Conservation (phyloP, 1,139 yeast genomes). For the Geotrichum aggregatum region DNA sequence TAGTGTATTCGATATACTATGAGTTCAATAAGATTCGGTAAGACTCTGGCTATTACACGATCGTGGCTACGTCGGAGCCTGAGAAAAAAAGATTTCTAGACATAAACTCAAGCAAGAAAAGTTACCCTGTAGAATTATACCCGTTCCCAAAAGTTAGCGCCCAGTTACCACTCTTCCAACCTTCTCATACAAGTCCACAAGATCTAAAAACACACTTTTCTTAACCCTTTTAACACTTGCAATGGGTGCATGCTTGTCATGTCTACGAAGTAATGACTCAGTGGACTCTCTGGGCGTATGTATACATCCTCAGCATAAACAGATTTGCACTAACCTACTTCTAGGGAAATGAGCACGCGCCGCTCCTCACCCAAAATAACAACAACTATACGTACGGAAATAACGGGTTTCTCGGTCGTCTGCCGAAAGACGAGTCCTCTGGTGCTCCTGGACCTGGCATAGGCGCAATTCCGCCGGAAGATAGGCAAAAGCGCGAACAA, state of each 20-base stretch:
- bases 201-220: background rate
- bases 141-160: too few species aligned
- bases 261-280: constrained; percentile 23
- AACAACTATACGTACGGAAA: constrained; percentile 9
- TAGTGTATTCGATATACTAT: too few species aligned
- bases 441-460: constrained; percentile 4
- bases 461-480: constrained; percentile 15
- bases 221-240: background rate
- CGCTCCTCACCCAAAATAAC: constrained; percentile 22
- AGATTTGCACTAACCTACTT: background rate
- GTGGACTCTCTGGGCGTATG: constrained; percentile 22
- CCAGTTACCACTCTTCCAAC: too few species aligned
- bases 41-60: too few species aligned
- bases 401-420: constrained; percentile 12
- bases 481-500: constrained; percentile 26
- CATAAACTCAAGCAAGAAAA: background rate
- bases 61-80: too few species aligned
- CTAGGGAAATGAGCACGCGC: constrained; percentile 17
- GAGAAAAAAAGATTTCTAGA: background rate
- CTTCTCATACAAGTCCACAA: background rate
- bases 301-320: background rate
- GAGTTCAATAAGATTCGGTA: too few species aligned
- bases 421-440: constrained; percentile 9
- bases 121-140: background rate
- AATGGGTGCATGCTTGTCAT: constrained; percentile 32